Conservation (phyloP, 768 basidiomycete species). For the Kondoa malvinella region DNA sequence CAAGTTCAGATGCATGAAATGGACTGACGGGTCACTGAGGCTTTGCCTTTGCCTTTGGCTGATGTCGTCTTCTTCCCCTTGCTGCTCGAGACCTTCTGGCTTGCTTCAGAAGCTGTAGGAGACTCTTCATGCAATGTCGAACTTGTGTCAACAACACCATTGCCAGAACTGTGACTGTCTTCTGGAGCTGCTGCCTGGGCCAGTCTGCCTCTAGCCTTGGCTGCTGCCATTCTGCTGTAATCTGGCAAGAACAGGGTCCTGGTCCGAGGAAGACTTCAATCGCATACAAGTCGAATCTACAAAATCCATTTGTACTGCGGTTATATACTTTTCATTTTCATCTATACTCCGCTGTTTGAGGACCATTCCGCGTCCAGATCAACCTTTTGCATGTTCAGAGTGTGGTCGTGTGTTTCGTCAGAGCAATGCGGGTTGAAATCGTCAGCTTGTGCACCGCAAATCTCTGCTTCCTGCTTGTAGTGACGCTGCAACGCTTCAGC, state of each 20-base stretch:
- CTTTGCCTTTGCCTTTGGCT: background rate
- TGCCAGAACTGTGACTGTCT: too few relatives aligned
- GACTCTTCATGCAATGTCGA: too few relatives aligned
- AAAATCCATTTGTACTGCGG: too few relatives aligned
- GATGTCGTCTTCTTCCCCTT: background rate
- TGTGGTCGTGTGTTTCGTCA: background rate
- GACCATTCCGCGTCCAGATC: background rate
- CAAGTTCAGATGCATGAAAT: background rate
- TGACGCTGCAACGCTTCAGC: constrained; percentile 11
- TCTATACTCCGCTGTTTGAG: background rate
- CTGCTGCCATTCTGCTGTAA: too few relatives aligned
- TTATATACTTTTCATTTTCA: background rate
- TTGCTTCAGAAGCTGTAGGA: too few relatives aligned
- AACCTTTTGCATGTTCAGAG: background rate
- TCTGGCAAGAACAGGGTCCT: too few relatives aligned
- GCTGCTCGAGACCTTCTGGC: too few relatives aligned
- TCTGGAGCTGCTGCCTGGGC: too few relatives aligned
- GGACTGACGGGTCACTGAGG: background rate
- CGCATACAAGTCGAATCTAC: too few relatives aligned
- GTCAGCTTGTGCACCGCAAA: background rate
- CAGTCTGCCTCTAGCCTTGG: too few relatives aligned
- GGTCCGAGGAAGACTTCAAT: too few relatives aligned
- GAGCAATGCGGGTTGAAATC: background rate
- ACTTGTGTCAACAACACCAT: too few relatives aligned
- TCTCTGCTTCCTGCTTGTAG: background rate